Base-by-base conservation (phyloP, 768 basidiomycete genomes). In the Naganishia friedmannii region DNA sequence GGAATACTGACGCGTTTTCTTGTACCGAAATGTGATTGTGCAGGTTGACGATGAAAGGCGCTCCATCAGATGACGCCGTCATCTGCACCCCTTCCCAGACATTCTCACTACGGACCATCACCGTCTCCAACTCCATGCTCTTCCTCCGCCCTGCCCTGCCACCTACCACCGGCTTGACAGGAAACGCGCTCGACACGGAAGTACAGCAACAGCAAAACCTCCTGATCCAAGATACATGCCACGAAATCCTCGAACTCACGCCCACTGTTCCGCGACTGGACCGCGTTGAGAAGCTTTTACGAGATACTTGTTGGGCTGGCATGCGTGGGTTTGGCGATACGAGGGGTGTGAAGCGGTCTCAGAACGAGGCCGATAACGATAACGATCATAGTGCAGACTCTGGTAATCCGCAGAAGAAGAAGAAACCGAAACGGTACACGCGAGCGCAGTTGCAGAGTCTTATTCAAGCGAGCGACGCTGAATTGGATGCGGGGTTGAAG, bases 121-220 rank as follows among this genome's bases (percentile, higher is more conserved):
- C 85, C 10, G 83, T 96, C 56, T 96, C 93, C 21, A 98, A 98
- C 80, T 89, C 92, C 0, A 82, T 94, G 39, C 83, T 93, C 15
- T 86, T 97, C 53, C 84, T 90, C 70, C 73, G 57, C n/a, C 57
- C 57, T 17, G 29, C 4, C 55, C 28, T 13, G 29, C 15, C 42
- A 17, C 13, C 32, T 21, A 58, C 34, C 19, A 32, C 31, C 57
- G 34, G 3, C 57, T n/a, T 23, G 55, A n/a, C n/a, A n/a, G n/a
- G n/a, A n/a, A 10, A 57, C 32, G 6, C 45, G 45, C 65, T 51
- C 45, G 45, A 29, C 26, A 10, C 19, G 31, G 26, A 73, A 26
- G 31, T 70, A 5, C 77, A 60, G 6, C 76, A 67, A 32, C 42
- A 67, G n/a, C 42, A 37, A 8, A 76, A 74, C 1, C 83, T 91